Base-by-base conservation (phyloP, 495 filamentous ascomycete species). In the Antarctomyces pellizariae region DNA sequence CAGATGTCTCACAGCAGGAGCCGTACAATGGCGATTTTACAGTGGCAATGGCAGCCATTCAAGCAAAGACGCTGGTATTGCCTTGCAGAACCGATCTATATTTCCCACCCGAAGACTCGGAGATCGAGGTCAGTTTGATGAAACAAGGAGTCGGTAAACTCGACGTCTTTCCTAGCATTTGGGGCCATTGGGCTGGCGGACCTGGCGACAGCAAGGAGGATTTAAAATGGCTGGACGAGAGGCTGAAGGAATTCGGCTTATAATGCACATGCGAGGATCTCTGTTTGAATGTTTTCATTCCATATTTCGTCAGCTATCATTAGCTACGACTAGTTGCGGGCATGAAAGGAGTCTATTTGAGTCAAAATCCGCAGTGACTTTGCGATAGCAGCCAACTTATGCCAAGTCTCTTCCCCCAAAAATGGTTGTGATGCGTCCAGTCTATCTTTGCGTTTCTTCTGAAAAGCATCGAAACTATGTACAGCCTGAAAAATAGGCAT, bases 81-180 rank as follows among this genome's bases (percentile, higher is more conserved):
- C 71, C 72, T 1, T 42, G 47, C 4, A 60, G 73, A 40, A 75
- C 70, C 0, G 73, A 79, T 40, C 48, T 76, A 3, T 79, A 79
- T 38, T 79, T 79, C 42, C 68, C 72, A 13, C 65, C 70, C 1
- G 68, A 75, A 36, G 70, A 77, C 29, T 74, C 69, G 0, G 60
- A 67, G 33, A 65, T 64, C 37, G 71, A 77, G 36, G 67, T 75
- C 18, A 47, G 48, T 21, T 61, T 58, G 29, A 75, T 75, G 70
- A 50, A 43, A 17, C 49, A 58, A 1, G 67, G 65, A 0, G 42
- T 72, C 30, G 71, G 71, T 6, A 52, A 57, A 30, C 44, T 69
- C 26, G 48, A 49, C 8, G 34, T 56, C 1, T 64, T 73, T 30
- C 68, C 67, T 11, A 66, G 61, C 0, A 63, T 76, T 13, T 76